Evolutionary conservation across 179 eudicot species (phyloP), one percentile per base, ranked within the genome.

Genomic region (Drosera spatulata): DNA sequence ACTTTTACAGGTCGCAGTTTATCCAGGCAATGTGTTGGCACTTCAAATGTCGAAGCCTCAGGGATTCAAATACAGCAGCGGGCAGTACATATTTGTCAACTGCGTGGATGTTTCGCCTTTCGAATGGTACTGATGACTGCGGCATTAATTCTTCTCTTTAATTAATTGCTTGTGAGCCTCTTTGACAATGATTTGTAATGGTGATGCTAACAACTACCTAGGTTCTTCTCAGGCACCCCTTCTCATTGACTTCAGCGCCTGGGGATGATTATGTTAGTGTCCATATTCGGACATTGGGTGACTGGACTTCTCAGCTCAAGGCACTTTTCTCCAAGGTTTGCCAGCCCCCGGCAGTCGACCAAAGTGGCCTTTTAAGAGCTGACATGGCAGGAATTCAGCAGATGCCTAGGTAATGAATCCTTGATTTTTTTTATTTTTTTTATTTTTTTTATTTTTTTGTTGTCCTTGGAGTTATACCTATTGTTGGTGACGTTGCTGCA

Each of bases 71-170:
- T 82, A 82, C 71, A 77, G 75, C 5, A 79, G 82, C 63, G 87
- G 82, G 41, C 85, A 81, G 69, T 81, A 81, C 70, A 75, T 81
- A 42, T 81, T 78, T 71, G 80, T 81, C 3, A 79, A 80, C 46
- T 82, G 87, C 47, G 64, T 80, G 14, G 87, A 75, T 61, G 84
- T 82, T 64, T 82, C 87, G 60, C 82, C 87, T 38, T 80, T 82
- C 41, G 75, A 79, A 72, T 74, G 85, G 85, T 72, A 69, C 41
- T 38, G 48, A 54, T 40, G 45, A 41, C 5, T 37, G 37, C 13
- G 37, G 13, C 38, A 41, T n/a, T 3, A 44, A 7, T 47, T 11
- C 39, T 51, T 12, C 6, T 22, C 2, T 3, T 10, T 39, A 15
- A 33, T 37, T 53, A 6, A 4, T 64, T 41, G 40, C 13, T 33